phyloP scores from a whole-genome alignment of 257 asterid species.

The Coffea eugenioides region DNA sequence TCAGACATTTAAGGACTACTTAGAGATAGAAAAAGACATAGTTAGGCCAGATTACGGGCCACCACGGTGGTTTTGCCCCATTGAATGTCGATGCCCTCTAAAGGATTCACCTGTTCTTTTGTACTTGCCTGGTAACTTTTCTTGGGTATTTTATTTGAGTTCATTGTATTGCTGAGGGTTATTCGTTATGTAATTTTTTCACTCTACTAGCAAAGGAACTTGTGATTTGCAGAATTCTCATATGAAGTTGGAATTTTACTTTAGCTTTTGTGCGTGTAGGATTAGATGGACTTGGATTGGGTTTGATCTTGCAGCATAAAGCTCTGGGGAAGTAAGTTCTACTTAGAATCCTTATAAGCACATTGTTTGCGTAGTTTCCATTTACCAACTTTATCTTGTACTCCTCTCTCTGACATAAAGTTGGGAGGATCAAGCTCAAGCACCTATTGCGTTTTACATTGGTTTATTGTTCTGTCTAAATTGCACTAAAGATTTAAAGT shows the following conservation, averaged over 20 bases:
- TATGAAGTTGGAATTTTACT: not conserved
- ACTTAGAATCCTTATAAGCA: not conserved
- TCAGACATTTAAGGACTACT: slow-evolving; percentile 42
- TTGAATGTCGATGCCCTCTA: slow-evolving; percentile 46
- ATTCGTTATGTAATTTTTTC: not conserved
- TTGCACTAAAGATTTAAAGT: not conserved
- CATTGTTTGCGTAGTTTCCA: not conserved
- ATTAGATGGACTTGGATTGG: slow-evolving; percentile 63
- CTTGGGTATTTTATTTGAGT: not conserved
- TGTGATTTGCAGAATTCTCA: not conserved
- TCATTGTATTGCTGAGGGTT: not conserved
- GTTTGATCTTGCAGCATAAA: slow-evolving; percentile 59
- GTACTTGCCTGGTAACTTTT: slow-evolving; percentile 49
- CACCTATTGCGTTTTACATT: not conserved
- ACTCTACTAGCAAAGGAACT: not conserved
- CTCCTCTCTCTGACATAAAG: not conserved
- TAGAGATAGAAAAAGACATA: slow-evolving; percentile 41
- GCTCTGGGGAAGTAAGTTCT: slow-evolving; percentile 48
- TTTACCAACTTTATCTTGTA: not conserved
- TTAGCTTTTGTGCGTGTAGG: slow-evolving; percentile 31
- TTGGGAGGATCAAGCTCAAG: not conserved
- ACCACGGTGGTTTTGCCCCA: slow-evolving; percentile 66
- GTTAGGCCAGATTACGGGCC: slow-evolving; percentile 45
- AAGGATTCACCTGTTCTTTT: slow-evolving; percentile 55
- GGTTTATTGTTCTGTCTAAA: not conserved